Evolutionary conservation across 768 basidiomycete species (phyloP), one percentile per base, ranked within the genome.

Genomic region (Russula sp.): DNA sequence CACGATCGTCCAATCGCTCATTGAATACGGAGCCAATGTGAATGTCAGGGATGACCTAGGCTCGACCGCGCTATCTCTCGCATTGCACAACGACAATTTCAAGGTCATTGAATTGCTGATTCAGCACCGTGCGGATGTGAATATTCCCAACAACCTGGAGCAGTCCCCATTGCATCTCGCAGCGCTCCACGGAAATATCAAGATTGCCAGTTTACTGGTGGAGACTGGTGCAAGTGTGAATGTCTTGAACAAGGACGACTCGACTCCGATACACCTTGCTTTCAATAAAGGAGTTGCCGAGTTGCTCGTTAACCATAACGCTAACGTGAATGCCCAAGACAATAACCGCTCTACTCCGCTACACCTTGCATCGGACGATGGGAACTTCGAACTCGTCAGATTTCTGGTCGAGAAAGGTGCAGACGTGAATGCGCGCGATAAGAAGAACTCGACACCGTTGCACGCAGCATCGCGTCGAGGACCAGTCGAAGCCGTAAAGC

Each of bases 311-410:
- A 2, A 30, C 3, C 34, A 26, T 24, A 16, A 24, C n/a, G 58
- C 58, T 1, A 34, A 50, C 16, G 32, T 36, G 10, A 11, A 36
- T 20, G 8, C 34, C 16, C 22, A 14, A 9, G 32, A 32, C 46
- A 32, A n/a, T 4, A 48, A 59, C 30, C 16, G 10, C 14, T 59
- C 30, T 30, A 49, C 57, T 18, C 46, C 46, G 10, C 9, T 59
- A 9, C 57, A 59, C 46, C 44, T 59, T 2, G 57, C 46, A 11
- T 14, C 57, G 9, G 42, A 58, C 28, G n/a, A 48, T n/a, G 57
- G 57, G 22, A 30, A 14, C n/a, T 18, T 34, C 44, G 44, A 48
- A 20, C 6, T 58, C n/a, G 30, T 10, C 22, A 1, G 7, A 7
- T 22, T 34, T 13, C 46, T 46, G 34, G 36, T 20, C 9, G n/a